Evolutionary conservation across 2,329 filamentous ascomycete genomes (phyloP), one percentile per base, ranked within the genome.

Genomic region (Fusarium sarcochroum): DNA sequence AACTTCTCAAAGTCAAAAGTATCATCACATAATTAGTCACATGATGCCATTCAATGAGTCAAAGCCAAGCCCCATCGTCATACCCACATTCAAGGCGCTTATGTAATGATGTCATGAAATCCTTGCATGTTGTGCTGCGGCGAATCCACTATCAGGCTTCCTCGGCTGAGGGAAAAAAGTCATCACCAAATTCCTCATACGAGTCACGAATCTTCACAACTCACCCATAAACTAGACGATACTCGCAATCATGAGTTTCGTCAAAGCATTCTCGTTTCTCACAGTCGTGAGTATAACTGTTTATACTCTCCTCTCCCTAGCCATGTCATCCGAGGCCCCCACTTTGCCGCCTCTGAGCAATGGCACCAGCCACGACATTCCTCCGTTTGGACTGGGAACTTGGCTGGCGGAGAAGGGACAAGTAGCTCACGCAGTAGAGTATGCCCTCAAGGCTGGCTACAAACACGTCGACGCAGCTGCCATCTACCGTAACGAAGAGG

Each of bases 401-500:
- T 78, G 75, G 76, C 86, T 74, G 18, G 51, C 68, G 14, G 50
- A 53, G 9, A 66, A 69, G 21, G 68, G 63, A 13, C n/a, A 62
- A 66, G 73, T 73, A 35, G 63, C 57, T 18, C 53, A 57, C n/a
- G 87, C 88, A 21, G 87, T 90, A 58, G 84, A 86, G 69, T 80
- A 80, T 35, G 86, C 86, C 14, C 78, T 88, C 18, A 80, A 80
- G 65, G 72, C 77, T 17, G 87, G 87, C 25, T 89, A 89, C 76
- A 80, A 85, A 37, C 85, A 88, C 70, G 85, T 88, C 66, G 84
- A 86, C 74, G 87, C 86, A 6, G 78, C 78, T 44, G 83, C 89
- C 58, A 87, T 87, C 42, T 91, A 92, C 73, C 86, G 86, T 73
- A 90, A 90, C 73, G 88, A 86, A 66, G 73, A 75, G 5, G 82